Conservation (phyloP, 805 yeast genomes). For the Kuraishia molischiana region DNA sequence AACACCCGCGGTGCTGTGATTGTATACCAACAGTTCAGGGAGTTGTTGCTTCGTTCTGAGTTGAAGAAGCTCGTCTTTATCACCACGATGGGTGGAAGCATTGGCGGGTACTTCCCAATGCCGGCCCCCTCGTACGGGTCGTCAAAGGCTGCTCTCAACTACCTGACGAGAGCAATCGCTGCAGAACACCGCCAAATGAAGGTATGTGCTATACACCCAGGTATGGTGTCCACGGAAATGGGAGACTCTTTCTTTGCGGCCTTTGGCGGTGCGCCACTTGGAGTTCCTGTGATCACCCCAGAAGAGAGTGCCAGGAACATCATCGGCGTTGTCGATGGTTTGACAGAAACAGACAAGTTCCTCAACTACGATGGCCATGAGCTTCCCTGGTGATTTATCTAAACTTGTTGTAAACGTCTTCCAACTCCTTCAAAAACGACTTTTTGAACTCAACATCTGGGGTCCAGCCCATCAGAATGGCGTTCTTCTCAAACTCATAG, state of each 20-base stretch:
- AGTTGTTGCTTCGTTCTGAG: neutral
- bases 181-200: neutral
- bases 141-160: neutral
- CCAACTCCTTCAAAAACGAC: constrained; percentile 7
- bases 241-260: too few relatives aligned
- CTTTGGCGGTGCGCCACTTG: neutral
- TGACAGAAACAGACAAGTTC: neutral
- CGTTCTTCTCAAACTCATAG: constrained; percentile 10
- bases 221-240: neutral
- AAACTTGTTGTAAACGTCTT: constrained; percentile 5
- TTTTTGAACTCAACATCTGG: constrained; percentile 10
- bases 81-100: neutral
- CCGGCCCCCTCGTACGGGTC: neutral
- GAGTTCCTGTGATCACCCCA: neutral
- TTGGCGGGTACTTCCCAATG: neutral
- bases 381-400: neutral
- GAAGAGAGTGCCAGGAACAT: neutral
- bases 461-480: constrained; percentile 13
- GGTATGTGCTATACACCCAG: neutral
- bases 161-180: neutral
- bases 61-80: neutral
- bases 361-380: neutral
- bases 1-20: neutral
- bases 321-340: neutral
- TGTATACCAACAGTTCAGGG: neutral